phyloP scores from a whole-genome alignment of 768 basidiomycete species.

The Ramaria sp. region DNA sequence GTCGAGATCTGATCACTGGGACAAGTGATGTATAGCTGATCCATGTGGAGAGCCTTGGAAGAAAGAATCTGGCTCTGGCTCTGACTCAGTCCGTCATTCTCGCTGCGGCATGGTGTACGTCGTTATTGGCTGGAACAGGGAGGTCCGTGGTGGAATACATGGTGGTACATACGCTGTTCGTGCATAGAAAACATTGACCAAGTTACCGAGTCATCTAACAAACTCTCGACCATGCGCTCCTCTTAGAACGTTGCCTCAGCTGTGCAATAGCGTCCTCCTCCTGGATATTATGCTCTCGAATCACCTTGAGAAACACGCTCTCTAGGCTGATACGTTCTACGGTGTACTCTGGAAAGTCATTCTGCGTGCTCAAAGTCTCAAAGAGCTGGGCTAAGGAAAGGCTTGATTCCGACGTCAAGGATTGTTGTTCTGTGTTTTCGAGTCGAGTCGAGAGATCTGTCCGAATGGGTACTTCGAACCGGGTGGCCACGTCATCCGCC shows the following conservation, averaged over 20 bases:
- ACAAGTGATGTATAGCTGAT: too few relatives aligned
- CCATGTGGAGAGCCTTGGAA: too few relatives aligned
- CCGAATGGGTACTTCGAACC: conserved; percentile 58
- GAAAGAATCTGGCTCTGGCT: too few relatives aligned
- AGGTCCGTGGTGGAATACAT: too few relatives aligned
- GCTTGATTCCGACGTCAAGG: neutral
- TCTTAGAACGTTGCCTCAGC: neutral
- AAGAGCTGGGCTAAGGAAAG: conserved; percentile 51
- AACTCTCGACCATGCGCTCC: conserved; percentile 5
- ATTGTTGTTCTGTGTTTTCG: neutral
- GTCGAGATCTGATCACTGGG: too few relatives aligned
- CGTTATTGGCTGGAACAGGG: too few relatives aligned
- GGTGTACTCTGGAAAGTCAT: conserved; percentile 53
- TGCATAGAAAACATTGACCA: too few relatives aligned
- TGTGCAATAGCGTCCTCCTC: conserved; percentile 30
- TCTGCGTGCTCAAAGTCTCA: conserved; percentile 37
- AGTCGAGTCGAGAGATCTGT: conserved; percentile 9
- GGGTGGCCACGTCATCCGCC: conserved; percentile 65
- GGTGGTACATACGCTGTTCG: too few relatives aligned
- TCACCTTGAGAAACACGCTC: conserved; percentile 63
- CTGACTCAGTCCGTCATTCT: too few relatives aligned
- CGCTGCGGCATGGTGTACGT: too few relatives aligned
- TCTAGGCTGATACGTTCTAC: conserved; percentile 62
- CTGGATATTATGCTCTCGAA: conserved; percentile 45
- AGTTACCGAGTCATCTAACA: too few relatives aligned